A percentile compares a stretch with the other conserved stretches of the same genome.
These are phyloP conservation scores for Sparassis latifolia DNA, from an alignment of 1,284 basidiomycete genomes.

Conservation along the genomic window DNA sequence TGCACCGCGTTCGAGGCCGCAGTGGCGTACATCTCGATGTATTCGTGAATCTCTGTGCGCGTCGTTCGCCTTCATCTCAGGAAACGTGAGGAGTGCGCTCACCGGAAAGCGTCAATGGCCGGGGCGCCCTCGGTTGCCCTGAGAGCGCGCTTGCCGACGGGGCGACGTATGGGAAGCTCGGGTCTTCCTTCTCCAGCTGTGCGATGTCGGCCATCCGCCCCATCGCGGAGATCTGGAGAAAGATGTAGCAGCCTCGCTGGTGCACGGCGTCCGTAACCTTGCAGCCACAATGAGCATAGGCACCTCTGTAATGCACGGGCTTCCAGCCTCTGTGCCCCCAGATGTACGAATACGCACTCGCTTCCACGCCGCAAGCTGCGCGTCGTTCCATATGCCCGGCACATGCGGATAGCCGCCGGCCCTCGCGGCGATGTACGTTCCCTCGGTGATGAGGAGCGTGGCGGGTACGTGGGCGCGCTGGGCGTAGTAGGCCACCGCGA, in stretches of 20 bases:
- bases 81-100: neutral
- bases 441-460: slow-evolving; percentile 40
- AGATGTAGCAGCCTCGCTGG: slow-evolving; percentile 33
- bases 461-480: slow-evolving; percentile 36
- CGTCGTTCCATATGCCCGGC: slow-evolving; percentile 35
- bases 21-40: slow-evolving; percentile 28
- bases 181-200: slow-evolving; percentile 15
- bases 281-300: neutral
- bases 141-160: slow-evolving; percentile 38
- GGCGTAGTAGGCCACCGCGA: slow-evolving; percentile 34
- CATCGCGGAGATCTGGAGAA: slow-evolving; percentile 41
- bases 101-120: slow-evolving; percentile 16
- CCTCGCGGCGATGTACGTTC: slow-evolving; percentile 30
- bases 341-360: slow-evolving; percentile 18
- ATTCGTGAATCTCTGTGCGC: slow-evolving; percentile 35
- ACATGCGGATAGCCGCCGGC: slow-evolving; percentile 29
- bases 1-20: slow-evolving; percentile 37
- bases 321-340: no score
- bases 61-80: slow-evolving; percentile 7
- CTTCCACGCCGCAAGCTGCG: slow-evolving; percentile 39
- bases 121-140: slow-evolving; percentile 32
- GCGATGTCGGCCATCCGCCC: slow-evolving; percentile 31
- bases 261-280: slow-evolving; percentile 25
- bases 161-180: slow-evolving; percentile 22
- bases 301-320: no score